Evolutionary conservation across 208 protist genomes (phyloP).

Genomic region (Leishmania turanica): DNA sequence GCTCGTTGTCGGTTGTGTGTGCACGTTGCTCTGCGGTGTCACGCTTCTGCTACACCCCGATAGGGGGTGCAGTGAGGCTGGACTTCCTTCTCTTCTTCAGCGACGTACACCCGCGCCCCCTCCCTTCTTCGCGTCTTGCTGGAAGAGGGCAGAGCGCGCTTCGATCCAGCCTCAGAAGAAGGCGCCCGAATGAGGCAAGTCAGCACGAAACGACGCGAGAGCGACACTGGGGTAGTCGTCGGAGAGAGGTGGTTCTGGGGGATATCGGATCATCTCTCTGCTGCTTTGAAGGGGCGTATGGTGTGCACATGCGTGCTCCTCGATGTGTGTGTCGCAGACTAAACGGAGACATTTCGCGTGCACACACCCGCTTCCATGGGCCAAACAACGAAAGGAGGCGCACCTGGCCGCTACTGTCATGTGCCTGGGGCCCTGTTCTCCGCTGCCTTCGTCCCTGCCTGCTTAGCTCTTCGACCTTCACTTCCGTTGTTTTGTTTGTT

Average conservation of each 20-base stretch:
- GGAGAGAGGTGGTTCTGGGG: not conserved
- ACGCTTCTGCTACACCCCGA: not conserved
- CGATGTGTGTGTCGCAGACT: not conserved
- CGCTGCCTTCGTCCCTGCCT: not conserved
- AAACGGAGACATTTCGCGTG: not conserved
- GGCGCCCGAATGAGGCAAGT: not conserved
- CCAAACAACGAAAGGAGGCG: not conserved
- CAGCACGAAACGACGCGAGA: not conserved
- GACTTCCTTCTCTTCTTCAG: not conserved
- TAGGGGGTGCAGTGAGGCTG: not conserved
- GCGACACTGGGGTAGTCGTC: not conserved
- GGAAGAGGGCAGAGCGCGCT: not conserved
- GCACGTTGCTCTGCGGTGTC: not conserved
- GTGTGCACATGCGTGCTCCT: not conserved
- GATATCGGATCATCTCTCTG: not conserved
- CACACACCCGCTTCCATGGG: not conserved
- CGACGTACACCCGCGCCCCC: not conserved
- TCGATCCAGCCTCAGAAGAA: not conserved
- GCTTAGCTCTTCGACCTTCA: not conserved
- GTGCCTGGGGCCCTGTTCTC: not conserved
- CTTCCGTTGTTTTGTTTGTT: not conserved
- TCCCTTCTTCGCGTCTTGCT: not conserved
- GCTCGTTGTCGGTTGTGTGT: not conserved
- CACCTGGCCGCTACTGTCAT: not conserved
- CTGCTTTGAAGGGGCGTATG: not conserved